Evolutionary conservation across 2,329 filamentous ascomycete species (phyloP), one percentile per base, ranked within the genome.

Genomic region (Diaporthe sp.): DNA sequence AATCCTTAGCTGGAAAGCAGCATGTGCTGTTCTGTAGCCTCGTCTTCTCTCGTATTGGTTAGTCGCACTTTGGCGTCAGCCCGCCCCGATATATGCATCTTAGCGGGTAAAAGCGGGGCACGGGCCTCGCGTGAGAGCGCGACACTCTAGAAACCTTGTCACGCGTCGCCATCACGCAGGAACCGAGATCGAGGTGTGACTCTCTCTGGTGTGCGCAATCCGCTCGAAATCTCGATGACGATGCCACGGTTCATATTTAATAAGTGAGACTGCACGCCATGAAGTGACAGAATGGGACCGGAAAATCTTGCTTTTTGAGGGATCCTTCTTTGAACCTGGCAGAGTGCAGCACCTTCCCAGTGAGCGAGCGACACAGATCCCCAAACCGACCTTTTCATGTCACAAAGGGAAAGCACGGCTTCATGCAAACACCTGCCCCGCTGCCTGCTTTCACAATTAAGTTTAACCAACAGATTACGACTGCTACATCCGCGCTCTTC

Each of bases 51-150:
- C 30, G 61, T 52, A 52, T 19, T 15, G 22, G 10, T 68, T 68
- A 68, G 64, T 40, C 33, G 64, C 64, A 68, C 5, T 54, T 25
- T 38, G n/a, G 33, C 30, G 22, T 67, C 64, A 67, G 64, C 45
- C 13, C 10, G 33, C 60, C 70, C 69, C 70, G 70, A 61, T 73
- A 73, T 7, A 17, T 58, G 33, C 47, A 74, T 66, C 10, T 17
- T 8, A 2, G 12, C 35, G 61, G 54, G 10, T 30, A 57, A 64
- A 45, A 35, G 35, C 57, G 54, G 73, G 54, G 60, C 73, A 22
- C 33, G 19, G 4, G 47, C 55, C 52, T 60, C 76, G 50, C 74
- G 74, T 77, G 77, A 76, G 68, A 68, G 72, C 75, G 76, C 75
- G 73, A 74, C 72, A 30, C 69, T 19, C 52, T 35, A n/a, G 61